Conservation (phyloP, 1,284 basidiomycete genomes). For the Peniophora sp. region DNA sequence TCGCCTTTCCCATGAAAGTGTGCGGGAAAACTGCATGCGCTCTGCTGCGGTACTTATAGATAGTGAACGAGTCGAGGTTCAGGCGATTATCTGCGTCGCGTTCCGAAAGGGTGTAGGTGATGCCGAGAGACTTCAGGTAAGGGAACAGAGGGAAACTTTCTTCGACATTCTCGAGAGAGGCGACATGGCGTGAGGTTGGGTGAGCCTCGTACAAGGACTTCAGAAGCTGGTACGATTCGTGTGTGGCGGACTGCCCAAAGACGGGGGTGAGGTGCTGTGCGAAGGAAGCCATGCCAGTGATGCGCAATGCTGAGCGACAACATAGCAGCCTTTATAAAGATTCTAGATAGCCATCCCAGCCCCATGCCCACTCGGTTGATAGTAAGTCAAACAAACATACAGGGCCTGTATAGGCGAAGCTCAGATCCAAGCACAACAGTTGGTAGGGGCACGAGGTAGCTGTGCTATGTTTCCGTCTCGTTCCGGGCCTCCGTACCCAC, state of each 20-base stretch:
- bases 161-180: slow-evolving; percentile 6
- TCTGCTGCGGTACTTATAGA: background rate
- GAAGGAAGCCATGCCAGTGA: slow-evolving; percentile 1
- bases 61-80: slow-evolving; percentile 2
- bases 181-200: slow-evolving; percentile 9
- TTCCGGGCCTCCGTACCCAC: too few species aligned
- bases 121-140: slow-evolving; percentile 9
- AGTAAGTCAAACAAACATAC: too few species aligned
- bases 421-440: too few species aligned
- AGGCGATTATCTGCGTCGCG: slow-evolving; percentile 6
- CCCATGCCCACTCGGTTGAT: too few species aligned
- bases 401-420: too few species aligned
- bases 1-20: slow-evolving; percentile 10
- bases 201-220: slow-evolving; percentile 6
- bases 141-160: slow-evolving; percentile 11
- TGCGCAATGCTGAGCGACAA: background rate
- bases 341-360: too few species aligned
- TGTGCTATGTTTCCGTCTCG: too few species aligned
- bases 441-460: too few species aligned
- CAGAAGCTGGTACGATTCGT: slow-evolving; percentile 6
- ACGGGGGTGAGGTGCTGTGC: background rate
- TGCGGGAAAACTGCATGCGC: background rate
- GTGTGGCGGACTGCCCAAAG: background rate
- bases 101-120: slow-evolving; percentile 7
- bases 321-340: too few species aligned